Evolutionary conservation across 768 basidiomycete genomes (phyloP), one percentile per base, ranked within the genome.

Genomic region (Pleurotus eryngii): DNA sequence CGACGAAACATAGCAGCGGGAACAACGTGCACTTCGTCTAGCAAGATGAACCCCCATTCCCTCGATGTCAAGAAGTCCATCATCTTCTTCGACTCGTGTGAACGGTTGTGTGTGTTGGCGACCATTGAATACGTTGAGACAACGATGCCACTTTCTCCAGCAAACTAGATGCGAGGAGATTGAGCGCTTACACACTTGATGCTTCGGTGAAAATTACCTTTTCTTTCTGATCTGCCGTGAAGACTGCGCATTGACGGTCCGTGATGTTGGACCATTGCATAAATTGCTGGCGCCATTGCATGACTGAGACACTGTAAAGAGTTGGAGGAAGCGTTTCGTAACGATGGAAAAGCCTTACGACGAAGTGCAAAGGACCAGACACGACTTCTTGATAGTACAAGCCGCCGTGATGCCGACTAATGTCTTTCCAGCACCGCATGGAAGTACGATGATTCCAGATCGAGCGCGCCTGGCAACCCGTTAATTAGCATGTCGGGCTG

Each of bases 111-210:
- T 2, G 94, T 97, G 69, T 98, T 98, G 27, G 97, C 96, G 51
- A 99, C 95, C 97, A 99, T 99, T 3, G 96, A 98, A 70, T 99
- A 99, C 9, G 97, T 98, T 30, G 96, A 98, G 22, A 99, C 90
- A 30, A 99, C 95, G 60, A 99, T 98, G 37, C 97, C 97, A 61
- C 96, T 94, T 46, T 96, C 95, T 18, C 95, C 95, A 6, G 90
- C 87, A 74, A 99, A 99, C 94, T 98, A 64, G 1, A 47, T 58
- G 57, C 60, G 46, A 12, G 48, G 51, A 35, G 50, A 65, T 27
- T 11, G 22, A 60, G 46, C 35, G 47, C 46, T 39, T 42, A 54
- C 37, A 30, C 40, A 42, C 3, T 48, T 38, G 59, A 39, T 56
- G 20, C 11, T 35, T 35, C 47, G 27, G 15, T 9, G 38, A 60